Conservation (phyloP, 2,329 filamentous ascomycete genomes). For the Nigrospora oryzae region DNA sequence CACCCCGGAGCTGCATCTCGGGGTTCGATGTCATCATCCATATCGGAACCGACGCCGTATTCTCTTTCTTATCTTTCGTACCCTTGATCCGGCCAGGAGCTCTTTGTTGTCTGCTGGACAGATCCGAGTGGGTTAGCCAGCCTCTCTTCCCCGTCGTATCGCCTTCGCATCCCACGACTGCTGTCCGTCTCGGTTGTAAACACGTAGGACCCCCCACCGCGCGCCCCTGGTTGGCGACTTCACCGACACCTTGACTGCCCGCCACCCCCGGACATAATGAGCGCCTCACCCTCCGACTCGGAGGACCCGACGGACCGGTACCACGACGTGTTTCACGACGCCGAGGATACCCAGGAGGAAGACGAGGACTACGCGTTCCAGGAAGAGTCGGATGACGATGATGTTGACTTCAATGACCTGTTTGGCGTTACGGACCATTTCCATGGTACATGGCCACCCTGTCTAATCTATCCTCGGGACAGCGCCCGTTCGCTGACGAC, state of each 20-base stretch:
- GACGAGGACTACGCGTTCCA: conserved; percentile 15
- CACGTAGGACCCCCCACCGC: no score
- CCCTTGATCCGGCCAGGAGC: neutral
- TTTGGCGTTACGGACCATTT: conserved; percentile 19
- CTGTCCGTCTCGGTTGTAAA: no score
- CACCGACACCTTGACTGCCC: no score
- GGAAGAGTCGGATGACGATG: conserved; percentile 11
- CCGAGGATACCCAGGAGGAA: conserved; percentile 12
- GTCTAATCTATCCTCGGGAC: neutral
- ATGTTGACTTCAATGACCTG: conserved; percentile 5
- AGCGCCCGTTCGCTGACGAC: neutral
- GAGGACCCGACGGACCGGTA: neutral
- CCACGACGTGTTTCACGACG: conserved; percentile 14
- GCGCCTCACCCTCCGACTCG: neutral
- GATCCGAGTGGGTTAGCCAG: neutral
- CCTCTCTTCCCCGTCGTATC: no score
- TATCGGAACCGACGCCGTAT: neutral
- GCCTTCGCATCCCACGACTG: no score
- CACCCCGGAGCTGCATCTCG: neutral
- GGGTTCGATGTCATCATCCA: conserved; percentile 2
- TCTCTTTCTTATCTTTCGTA: neutral
- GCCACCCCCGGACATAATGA: neutral
- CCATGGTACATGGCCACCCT: conserved; percentile 13
- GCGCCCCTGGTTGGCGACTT: no score
- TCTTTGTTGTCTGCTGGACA: neutral